Conservation (phyloP, 2,329 filamentous ascomycete species). For the Nannizzia gypsea region DNA sequence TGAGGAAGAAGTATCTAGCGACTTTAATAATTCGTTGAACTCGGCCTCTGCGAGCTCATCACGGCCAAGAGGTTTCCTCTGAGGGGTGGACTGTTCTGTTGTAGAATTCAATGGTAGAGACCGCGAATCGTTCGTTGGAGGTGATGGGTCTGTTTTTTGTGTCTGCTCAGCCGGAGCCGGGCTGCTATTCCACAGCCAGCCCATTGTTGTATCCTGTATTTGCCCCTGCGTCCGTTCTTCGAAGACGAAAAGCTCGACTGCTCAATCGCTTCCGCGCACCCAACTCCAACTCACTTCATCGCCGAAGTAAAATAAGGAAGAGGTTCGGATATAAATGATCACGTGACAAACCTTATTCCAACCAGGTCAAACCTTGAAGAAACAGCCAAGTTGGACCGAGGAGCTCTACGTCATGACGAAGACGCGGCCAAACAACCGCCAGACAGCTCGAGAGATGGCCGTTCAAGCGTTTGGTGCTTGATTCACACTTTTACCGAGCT, state of each 20-base stretch:
- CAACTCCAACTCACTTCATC: neutral
- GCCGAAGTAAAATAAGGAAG: neutral
- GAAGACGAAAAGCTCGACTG: too few species aligned
- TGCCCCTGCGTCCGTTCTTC: neutral
- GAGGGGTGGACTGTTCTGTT: neutral
- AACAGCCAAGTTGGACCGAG: too few species aligned
- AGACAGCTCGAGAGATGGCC: neutral
- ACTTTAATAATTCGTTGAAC: slow-evolving; percentile 42
- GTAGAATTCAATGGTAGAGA: neutral
- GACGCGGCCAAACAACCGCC: neutral
- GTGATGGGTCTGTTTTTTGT: neutral
- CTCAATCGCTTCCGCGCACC: too few species aligned
- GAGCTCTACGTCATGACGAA: neutral
- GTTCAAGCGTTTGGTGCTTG: neutral
- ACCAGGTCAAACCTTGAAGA: neutral
- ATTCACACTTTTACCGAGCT: neutral
- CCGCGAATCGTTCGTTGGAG: neutral
- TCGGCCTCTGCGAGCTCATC: slow-evolving; percentile 44
- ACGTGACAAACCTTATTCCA: neutral
- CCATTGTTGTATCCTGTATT: slow-evolving; percentile 25
- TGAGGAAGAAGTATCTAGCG: slow-evolving; percentile 29
- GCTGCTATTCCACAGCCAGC: slow-evolving; percentile 33
- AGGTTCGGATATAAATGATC: neutral
- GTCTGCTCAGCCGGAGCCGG: neutral
- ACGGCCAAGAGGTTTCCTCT: slow-evolving; percentile 16